Evolutionary conservation across 352 stramenopile species (phyloP).

Genomic region (Phytophthora sansomeana): DNA sequence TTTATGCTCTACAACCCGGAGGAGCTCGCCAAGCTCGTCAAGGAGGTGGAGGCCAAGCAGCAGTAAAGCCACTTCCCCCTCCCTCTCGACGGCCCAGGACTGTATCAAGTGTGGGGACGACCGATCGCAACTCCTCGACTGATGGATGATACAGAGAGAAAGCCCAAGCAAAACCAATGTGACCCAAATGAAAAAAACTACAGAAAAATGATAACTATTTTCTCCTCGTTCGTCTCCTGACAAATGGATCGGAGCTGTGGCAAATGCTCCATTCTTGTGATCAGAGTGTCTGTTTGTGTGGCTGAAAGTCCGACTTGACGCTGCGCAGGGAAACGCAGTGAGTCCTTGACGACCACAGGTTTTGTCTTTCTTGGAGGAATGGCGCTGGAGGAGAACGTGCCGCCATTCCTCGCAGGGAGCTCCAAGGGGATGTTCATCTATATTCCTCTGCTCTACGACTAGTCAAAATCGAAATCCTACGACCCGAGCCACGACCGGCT

Average conservation of each 20-base stretch:
- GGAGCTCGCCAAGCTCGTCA: constrained; percentile 81
- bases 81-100: no score
- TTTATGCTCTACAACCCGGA: constrained; percentile 92
- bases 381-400: no score
- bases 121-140: no score
- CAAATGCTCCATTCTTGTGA: constrained; percentile 14
- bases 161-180: constrained; percentile 20
- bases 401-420: no score
- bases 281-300: no score
- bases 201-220: constrained; percentile 47
- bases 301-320: neutral
- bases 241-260: no score
- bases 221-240: constrained; percentile 18
- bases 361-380: no score
- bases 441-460: constrained; percentile 37
- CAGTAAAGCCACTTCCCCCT: constrained; percentile 44
- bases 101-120: no score
- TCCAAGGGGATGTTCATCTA: constrained; percentile 37
- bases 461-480: constrained; percentile 37
- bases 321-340: no score
- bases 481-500: no score
- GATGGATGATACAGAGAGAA: no score
- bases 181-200: constrained; percentile 38
- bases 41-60: constrained; percentile 88
- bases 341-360: neutral